Conservation (phyloP, 768 basidiomycete species). For the Tricholoma saponaceum region DNA sequence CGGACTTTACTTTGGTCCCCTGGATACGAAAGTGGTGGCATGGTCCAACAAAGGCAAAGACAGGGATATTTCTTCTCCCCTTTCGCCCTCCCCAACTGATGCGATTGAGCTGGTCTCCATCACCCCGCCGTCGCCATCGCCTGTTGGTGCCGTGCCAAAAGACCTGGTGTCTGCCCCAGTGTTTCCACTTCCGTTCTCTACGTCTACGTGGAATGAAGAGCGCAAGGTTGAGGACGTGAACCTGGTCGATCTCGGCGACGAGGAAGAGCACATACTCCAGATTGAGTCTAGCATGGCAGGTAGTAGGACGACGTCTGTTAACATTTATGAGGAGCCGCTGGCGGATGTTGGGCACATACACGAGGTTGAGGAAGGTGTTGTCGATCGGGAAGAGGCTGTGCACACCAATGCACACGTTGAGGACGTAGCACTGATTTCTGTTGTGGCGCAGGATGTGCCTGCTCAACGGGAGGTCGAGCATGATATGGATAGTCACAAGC, state of each 20-base stretch:
- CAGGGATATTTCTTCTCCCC: neutral
- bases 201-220: neutral
- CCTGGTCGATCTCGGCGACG: conserved; percentile 6
- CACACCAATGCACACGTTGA: neutral
- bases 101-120: neutral
- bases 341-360: neutral
- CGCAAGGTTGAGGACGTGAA: neutral
- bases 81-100: neutral
- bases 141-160: neutral
- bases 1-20: neutral
- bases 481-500: neutral
- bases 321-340: neutral
- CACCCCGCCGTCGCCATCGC: neutral
- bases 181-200: neutral
- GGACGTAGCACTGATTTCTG: neutral
- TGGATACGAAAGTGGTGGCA: neutral
- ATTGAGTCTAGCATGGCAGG: neutral
- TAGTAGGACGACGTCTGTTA: too few relatives aligned
- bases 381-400: neutral
- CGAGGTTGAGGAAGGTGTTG: neutral
- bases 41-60: neutral
- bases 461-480: neutral
- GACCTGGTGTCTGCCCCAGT: neutral
- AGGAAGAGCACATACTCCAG: neutral
- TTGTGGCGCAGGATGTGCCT: neutral